Base-by-base conservation (phyloP, 257 asterid genomes). In the Nicotiana tomentosiformis region DNA sequence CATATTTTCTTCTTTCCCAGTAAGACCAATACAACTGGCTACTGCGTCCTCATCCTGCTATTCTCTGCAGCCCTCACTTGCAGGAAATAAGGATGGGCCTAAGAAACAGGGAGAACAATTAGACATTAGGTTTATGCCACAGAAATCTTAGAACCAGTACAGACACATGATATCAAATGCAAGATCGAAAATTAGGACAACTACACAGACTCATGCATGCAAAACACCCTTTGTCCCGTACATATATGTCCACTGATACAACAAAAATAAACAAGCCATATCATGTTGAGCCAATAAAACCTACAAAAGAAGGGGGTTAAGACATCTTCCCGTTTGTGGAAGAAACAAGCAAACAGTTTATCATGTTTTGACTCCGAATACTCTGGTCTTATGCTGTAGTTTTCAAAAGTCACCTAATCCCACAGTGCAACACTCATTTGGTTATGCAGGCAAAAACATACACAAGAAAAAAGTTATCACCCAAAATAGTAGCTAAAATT, bases 61-160 rank as follows among this genome's bases (percentile, higher is more conserved):
- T 66, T 81, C 78, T 81, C 83, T 10, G 83, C 83, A 33, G 83
- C 83, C 77, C 83, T 81, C 78, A 81, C 83, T 81, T 81, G 83
- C 83, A 81, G 53, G 83, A 81, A 81, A 66, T 81, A 81, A 10
- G 83, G 83, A 39, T 81, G 83, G 55, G 78, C 83, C 83, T 81
- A 66, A 15, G 33, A 49, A 61, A 43, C 20, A 11, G 23, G 12
- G 14, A 17, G 77, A 46, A 66, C 26, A 26, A 37, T 57, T 11
- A 70, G 58, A 66, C 32, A 58, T 81, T 23, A 66, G 51, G 29
- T 20, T 66, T 51, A 66, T 65, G 78, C 32, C 66, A 66, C 78
- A 66, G 7, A 65, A 80, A 78, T 35, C 57, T 61, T 37, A 23
- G 14, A 23, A 23, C 61, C 23, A 72, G 26, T 23, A 70, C 29